Evolutionary conservation across 2,329 filamentous ascomycete genomes (phyloP), one percentile per base, ranked within the genome.

Genomic region (Paraphoma sp.): DNA sequence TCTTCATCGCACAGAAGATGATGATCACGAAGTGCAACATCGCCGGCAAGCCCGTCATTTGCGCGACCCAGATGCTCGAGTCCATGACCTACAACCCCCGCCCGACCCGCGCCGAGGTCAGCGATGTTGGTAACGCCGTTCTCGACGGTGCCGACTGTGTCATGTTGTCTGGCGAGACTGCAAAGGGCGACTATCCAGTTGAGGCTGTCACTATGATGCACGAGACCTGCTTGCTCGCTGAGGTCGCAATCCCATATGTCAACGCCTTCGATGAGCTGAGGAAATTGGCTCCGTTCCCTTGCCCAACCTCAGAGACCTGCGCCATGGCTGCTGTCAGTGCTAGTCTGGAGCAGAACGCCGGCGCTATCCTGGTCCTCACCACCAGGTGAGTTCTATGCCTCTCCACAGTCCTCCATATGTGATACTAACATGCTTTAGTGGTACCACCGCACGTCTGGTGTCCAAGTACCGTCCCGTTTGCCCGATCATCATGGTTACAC

Each of bases 1-100:
- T 99, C 67, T 99, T 99, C 81, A 92, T 96, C 69, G 95, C 95
- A 54, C 95, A 99, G 86, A 99, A 99, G 90, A 99, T 99, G 92
- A 93, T 99, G 87, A 99, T 99, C 81, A 93, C 95, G 82, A 98
- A 98, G 89, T 99, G 95, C 88, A 99, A 99, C 86, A 89, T 97
- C 76, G 93, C 93, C 69, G 95, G 95, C 81, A 99, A 99, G 87
- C 95, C 95, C 68, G 93, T 94, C 79, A 97, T 99, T 79, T 98
- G 94, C 82, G 95, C 95, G 58, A 99, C 95, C 41, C 95, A 99
- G 85, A 99, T 99, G 95, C 87, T 99, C 69, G 95, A 99, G 87
- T 97, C 93, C 68, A 99, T 99, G 95, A 99, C 97, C 81, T 97
- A 97, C 87, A 99, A 99, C 86, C 95, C 95, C 68, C 92, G 95